Percentiles rank a stretch among this genome's conserved stretches.
Conservation (phyloP, 108 stramenopile species). For the Skeletonema costatum region DNA sequence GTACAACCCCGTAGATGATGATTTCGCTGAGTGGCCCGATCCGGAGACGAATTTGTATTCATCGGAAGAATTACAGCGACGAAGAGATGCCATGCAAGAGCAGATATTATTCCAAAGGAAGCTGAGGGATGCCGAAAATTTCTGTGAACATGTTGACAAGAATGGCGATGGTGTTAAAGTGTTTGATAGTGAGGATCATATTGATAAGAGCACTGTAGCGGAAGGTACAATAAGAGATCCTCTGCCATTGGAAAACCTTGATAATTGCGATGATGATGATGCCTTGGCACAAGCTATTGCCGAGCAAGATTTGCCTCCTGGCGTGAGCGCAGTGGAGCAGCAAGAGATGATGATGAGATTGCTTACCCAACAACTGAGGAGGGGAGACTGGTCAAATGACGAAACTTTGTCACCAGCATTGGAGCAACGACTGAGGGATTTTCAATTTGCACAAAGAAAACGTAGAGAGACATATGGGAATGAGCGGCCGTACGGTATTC, state of each 20-base stretch:
- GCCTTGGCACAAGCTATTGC: conserved; percentile 44
- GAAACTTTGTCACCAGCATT: conserved; percentile 36
- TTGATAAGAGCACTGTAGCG: neutral
- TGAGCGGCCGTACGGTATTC: conserved; percentile 68
- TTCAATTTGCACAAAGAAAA: conserved; percentile 84
- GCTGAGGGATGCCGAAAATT: neutral
- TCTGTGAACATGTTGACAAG: neutral
- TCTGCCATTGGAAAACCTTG: neutral
- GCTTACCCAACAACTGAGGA: conserved; percentile 38
- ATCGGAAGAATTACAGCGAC: neutral
- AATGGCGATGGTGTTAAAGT: neutral
- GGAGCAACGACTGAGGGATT: conserved; percentile 76
- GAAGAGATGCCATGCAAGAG: neutral
- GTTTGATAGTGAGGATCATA: neutral
- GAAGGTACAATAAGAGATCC: neutral
- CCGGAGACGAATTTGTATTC: neutral
- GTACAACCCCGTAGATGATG: neutral
- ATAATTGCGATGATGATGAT: conserved; percentile 16
- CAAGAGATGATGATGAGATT: conserved; percentile 50
- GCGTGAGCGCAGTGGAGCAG: conserved; percentile 41
- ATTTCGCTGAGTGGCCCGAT: neutral
- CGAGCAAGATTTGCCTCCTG: conserved; percentile 44
- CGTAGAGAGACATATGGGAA: conserved; percentile 73
- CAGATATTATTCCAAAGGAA: neutral
- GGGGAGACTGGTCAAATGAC: conserved; percentile 34